Percentiles rank a stretch among this genome's conserved stretches.
These are phyloP conservation scores for Pseudogymnoascus destructans DNA, from an alignment of 2,329 filamentous ascomycete genomes.

Conservation along the genomic window DNA sequence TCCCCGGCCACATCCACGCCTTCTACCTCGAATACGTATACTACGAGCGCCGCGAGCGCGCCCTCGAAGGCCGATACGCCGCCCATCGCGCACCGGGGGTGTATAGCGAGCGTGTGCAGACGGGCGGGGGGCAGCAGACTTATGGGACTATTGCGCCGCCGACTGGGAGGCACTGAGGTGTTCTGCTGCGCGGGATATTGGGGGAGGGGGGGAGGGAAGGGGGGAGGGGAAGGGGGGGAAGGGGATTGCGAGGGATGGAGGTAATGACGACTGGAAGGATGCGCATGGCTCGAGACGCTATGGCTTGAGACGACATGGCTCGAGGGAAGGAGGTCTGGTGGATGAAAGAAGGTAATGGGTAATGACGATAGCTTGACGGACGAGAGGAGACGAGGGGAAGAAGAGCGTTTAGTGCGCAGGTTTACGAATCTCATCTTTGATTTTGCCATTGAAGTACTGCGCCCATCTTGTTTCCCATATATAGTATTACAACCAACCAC, in stretches of 20 bases:
- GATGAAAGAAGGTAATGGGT: background rate
- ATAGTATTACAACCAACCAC: background rate
- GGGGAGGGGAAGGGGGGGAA: background rate
- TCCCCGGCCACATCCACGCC: constrained; percentile 27
- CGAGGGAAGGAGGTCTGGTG: background rate
- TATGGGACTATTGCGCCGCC: constrained; percentile 35
- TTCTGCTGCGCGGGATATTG: background rate
- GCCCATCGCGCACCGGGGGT: constrained; percentile 50
- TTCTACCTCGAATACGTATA: constrained; percentile 57
- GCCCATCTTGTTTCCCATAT: background rate
- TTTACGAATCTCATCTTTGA: background rate
- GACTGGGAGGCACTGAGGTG: background rate
- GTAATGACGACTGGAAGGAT: background rate
- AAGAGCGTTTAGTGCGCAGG: background rate
- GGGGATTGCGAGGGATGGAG: no score
- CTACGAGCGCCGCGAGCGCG: constrained; percentile 57
- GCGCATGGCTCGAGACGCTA: no score
- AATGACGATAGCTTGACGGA: background rate
- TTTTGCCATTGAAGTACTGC: background rate
- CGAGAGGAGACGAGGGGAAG: background rate
- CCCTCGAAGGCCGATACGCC: constrained; percentile 41
- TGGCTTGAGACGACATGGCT: background rate
- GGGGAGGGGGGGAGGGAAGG: background rate
- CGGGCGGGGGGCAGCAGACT: constrained; percentile 52
- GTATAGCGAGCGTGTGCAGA: constrained; percentile 61